Conservation (phyloP, 1,284 basidiomycete species). For the Macrocybe sp. region DNA sequence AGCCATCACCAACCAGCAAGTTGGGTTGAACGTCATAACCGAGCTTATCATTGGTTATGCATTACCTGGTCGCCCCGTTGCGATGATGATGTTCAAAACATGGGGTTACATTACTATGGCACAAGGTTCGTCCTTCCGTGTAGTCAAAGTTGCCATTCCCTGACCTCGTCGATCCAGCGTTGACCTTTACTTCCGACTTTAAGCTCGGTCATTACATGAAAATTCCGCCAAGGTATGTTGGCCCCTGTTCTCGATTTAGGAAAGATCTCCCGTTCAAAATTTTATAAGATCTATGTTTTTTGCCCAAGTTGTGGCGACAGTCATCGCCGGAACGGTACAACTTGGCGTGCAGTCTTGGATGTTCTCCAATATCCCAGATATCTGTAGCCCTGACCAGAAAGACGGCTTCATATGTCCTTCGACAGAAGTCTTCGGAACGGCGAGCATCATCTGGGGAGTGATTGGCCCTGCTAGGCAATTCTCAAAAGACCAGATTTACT, state of each 20-base stretch:
- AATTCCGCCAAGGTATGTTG: constrained; percentile 36
- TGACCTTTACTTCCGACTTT: constrained; percentile 60
- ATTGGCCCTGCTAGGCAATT: constrained; percentile 52
- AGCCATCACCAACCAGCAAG: constrained; percentile 60
- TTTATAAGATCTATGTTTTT: constrained; percentile 52
- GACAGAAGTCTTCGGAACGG: constrained; percentile 39
- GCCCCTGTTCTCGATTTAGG: not conserved
- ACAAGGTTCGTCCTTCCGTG: constrained; percentile 20
- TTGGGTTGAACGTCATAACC: constrained; percentile 55
- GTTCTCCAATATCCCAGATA: constrained; percentile 54
- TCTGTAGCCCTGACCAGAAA: constrained; percentile 42
- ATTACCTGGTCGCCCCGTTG: constrained; percentile 49
- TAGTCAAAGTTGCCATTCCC: not conserved
- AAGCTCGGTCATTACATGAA: constrained; percentile 77
- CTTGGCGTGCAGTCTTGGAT: constrained; percentile 67
- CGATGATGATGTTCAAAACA: constrained; percentile 60
- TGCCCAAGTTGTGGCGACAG: constrained; percentile 54
- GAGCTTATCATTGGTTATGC: constrained; percentile 50
- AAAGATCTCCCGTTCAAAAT: constrained; percentile 3
- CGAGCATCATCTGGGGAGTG: constrained; percentile 48
- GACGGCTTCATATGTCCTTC: constrained; percentile 40
- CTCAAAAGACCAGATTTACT: constrained; percentile 42
- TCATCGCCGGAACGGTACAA: constrained; percentile 60
- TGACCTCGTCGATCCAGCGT: constrained; percentile 22
- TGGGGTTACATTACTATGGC: constrained; percentile 45